Evolutionary conservation across 2,329 filamentous ascomycete species (phyloP).

Genomic region (Penicillium brasilianum): DNA sequence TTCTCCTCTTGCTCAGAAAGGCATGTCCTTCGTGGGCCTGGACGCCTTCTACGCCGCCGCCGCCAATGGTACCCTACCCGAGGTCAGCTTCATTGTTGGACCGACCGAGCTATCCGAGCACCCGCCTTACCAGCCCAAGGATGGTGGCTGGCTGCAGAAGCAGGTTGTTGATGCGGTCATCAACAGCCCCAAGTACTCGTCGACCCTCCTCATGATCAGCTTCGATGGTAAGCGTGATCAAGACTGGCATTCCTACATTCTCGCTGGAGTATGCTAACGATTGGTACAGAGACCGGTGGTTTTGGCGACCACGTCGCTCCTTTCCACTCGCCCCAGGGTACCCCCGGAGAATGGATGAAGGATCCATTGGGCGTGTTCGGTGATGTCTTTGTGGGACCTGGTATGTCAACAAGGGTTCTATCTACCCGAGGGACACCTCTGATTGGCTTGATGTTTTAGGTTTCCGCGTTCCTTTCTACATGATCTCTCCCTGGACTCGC

Average conservation of each 20-base stretch:
- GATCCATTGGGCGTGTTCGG: slow-evolving; percentile 51
- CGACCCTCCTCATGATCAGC: slow-evolving; percentile 57
- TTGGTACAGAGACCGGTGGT: slow-evolving; percentile 55
- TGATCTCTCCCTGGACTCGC: slow-evolving; percentile 62
- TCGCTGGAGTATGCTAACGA: slow-evolving; percentile 8
- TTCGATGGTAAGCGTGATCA: slow-evolving; percentile 50
- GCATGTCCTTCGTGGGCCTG: slow-evolving; percentile 55
- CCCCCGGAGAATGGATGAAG: slow-evolving; percentile 59
- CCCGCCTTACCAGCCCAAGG: slow-evolving; percentile 58
- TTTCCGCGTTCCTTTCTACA: slow-evolving; percentile 60
- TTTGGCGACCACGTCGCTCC: slow-evolving; percentile 62
- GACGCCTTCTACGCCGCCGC: slow-evolving; percentile 58
- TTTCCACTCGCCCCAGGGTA: slow-evolving; percentile 55
- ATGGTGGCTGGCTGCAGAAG: slow-evolving; percentile 62
- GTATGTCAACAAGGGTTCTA: slow-evolving; percentile 23
- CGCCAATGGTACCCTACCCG: slow-evolving; percentile 57
- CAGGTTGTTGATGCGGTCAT: slow-evolving; percentile 58
- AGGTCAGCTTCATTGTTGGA: slow-evolving; percentile 57
- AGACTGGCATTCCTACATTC: not conserved
- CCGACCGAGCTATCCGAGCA: slow-evolving; percentile 60
- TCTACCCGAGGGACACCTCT: not conserved
- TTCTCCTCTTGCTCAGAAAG: slow-evolving; percentile 52
- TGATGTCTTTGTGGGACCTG: slow-evolving; percentile 52
- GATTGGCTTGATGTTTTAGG: slow-evolving; percentile 31
- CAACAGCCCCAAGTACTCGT: slow-evolving; percentile 55